Conservation (phyloP, 2,329 filamentous ascomycete species). For the Tolypocladium ovalisporum region DNA sequence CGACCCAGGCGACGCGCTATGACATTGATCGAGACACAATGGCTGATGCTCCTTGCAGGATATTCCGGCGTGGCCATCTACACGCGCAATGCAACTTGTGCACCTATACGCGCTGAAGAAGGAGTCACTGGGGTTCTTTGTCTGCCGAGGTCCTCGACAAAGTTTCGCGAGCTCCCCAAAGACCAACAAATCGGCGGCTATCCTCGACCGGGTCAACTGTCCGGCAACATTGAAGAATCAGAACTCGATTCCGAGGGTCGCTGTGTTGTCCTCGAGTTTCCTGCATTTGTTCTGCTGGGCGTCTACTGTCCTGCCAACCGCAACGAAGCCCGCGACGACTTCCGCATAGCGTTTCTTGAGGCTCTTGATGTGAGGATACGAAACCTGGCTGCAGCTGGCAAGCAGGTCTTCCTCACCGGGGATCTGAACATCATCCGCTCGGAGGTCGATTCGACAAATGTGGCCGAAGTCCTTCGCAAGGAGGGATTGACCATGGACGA, state of each 20-base stretch:
- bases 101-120: slow-evolving; percentile 84
- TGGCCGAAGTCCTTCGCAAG: slow-evolving; percentile 61
- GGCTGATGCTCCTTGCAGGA: slow-evolving; percentile 37
- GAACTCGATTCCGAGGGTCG: slow-evolving; percentile 83
- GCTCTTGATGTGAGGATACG: slow-evolving; percentile 75
- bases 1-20: not conserved
- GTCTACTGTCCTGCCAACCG: slow-evolving; percentile 87
- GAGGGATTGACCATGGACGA: slow-evolving; percentile 57
- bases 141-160: slow-evolving; percentile 57
- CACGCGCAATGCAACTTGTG: slow-evolving; percentile 75
- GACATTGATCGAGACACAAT: not conserved
- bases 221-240: slow-evolving; percentile 52
- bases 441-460: slow-evolving; percentile 65
- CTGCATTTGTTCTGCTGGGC: slow-evolving; percentile 85
- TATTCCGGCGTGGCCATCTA: slow-evolving; percentile 96
- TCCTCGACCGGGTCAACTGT: slow-evolving; percentile 58
- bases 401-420: slow-evolving; percentile 74
- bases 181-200: slow-evolving; percentile 83
- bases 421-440: slow-evolving; percentile 73
- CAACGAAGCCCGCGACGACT: slow-evolving; percentile 73
- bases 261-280: slow-evolving; percentile 85
- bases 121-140: slow-evolving; percentile 77
- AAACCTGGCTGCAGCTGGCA: slow-evolving; percentile 70
- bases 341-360: slow-evolving; percentile 68
- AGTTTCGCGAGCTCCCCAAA: slow-evolving; percentile 64